These are phyloP conservation scores for Moricandia arvensis DNA, from an alignment of 345 rosid species.

Conservation along the genomic window DNA sequence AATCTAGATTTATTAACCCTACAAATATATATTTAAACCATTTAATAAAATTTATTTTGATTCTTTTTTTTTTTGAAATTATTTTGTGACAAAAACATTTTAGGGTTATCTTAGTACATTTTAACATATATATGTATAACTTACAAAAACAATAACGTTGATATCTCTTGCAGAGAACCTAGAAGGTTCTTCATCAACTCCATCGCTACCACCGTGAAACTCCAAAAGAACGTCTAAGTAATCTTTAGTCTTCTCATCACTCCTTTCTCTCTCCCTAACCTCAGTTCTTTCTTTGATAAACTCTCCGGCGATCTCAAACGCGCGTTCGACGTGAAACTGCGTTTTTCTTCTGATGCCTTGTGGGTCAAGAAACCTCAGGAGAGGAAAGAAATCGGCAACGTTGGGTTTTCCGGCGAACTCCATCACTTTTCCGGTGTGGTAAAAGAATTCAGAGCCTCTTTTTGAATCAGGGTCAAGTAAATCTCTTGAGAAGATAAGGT, in stretches of 20 bases:
- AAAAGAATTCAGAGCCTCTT: slow-evolving; percentile 56
- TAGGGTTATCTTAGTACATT: too few relatives aligned
- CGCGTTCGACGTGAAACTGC: slow-evolving; percentile 56
- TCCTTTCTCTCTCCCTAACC: not conserved
- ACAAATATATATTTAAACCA: too few relatives aligned
- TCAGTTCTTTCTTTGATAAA: slow-evolving; percentile 61
- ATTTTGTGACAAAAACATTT: too few relatives aligned
- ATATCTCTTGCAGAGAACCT: slow-evolving; percentile 57
- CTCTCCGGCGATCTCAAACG: slow-evolving; percentile 57
- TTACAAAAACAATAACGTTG: slow-evolving; percentile 68
- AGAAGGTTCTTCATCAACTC: slow-evolving; percentile 46
- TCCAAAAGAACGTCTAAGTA: slow-evolving; percentile 76
- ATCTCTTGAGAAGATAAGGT: slow-evolving; percentile 67
- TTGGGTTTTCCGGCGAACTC: slow-evolving; percentile 79
- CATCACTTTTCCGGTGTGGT: slow-evolving; percentile 74
- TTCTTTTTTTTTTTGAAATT: too few relatives aligned
- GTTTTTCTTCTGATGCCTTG: slow-evolving; percentile 68
- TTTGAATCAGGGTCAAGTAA: slow-evolving; percentile 58
- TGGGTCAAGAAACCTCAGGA: slow-evolving; percentile 64
- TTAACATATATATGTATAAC: not conserved
- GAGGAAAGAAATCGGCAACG: slow-evolving; percentile 69
- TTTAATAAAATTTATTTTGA: too few relatives aligned
- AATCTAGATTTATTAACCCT: too few relatives aligned
- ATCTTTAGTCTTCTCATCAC: slow-evolving; percentile 49
- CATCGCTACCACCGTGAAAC: slow-evolving; percentile 60